These are phyloP conservation scores for Fonsecaea nubica DNA, from an alignment of 2,329 filamentous ascomycete genomes.

Conservation along the genomic window DNA sequence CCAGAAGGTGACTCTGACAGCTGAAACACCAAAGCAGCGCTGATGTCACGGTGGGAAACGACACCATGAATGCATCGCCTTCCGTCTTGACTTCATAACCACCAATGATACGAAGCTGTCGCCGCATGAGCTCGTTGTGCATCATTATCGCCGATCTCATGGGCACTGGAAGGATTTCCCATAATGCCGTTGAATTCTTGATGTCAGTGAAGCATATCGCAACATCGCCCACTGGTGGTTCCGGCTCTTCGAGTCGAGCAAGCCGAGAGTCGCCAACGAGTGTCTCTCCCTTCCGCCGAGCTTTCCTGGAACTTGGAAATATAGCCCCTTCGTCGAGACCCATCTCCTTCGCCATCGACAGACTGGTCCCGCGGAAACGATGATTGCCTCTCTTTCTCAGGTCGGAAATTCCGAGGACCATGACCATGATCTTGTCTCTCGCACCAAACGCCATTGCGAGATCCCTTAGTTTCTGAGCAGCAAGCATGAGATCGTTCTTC, in stretches of 20 bases:
- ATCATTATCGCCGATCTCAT: slow-evolving; percentile 98
- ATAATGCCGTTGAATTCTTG: slow-evolving; percentile 94
- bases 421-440: slow-evolving; percentile 96
- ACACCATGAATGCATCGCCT: slow-evolving; percentile 99
- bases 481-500: slow-evolving; percentile 88
- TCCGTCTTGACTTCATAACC: slow-evolving; percentile 99
- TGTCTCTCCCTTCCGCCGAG: slow-evolving; percentile 59
- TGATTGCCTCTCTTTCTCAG: slow-evolving; percentile 84
- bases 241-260: slow-evolving; percentile 86
- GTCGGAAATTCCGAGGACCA: slow-evolving; percentile 94
- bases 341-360: slow-evolving; percentile 80
- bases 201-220: slow-evolving; percentile 98
- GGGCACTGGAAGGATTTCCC: slow-evolving; percentile 92
- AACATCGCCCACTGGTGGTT: slow-evolving; percentile 86
- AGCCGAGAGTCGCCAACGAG: slow-evolving; percentile 80
- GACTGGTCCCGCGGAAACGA: slow-evolving; percentile 76
- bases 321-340: slow-evolving; percentile 66
- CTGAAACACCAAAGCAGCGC: slow-evolving; percentile 96
- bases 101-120: slow-evolving; percentile 89
- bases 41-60: slow-evolving; percentile 93
- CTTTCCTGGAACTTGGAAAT: slow-evolving; percentile 69
- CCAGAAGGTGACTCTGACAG: slow-evolving; percentile 84
- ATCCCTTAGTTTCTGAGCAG: slow-evolving; percentile 91
- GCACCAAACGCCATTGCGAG: slow-evolving; percentile 95
- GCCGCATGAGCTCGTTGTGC: slow-evolving; percentile 95